A percentile compares a stretch with the other conserved stretches of the same genome.
phyloP scores from a whole-genome alignment of 148 eudicot species.

The Chenopodium formosanum region DNA sequence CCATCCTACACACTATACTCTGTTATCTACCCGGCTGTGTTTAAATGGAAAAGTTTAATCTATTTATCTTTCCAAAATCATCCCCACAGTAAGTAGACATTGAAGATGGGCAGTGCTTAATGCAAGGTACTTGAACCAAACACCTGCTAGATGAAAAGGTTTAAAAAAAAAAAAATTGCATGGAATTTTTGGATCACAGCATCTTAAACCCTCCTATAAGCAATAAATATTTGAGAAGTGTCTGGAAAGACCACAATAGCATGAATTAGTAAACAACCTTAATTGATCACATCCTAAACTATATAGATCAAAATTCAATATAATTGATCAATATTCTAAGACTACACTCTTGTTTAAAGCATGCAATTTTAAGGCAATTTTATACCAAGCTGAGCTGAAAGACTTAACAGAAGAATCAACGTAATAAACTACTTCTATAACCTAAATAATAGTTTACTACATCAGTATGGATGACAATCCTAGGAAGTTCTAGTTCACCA shows the following conservation, averaged over 20 bases:
- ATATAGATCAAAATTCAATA: no score
- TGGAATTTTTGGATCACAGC: no score
- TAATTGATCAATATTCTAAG: background rate
- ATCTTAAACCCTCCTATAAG: background rate
- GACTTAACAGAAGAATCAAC: background rate
- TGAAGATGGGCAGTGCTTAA: background rate
- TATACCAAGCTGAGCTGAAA: background rate
- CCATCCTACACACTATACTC: background rate
- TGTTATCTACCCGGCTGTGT: background rate
- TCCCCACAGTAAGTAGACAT: background rate
- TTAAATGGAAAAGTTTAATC: no score
- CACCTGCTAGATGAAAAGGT: no score
- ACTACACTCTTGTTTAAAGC: background rate
- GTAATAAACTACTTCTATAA: no score
- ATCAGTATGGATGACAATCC: background rate
- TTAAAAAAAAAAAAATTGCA: no score
- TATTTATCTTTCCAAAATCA: background rate
- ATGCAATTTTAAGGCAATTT: no score
- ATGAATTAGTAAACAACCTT: background rate
- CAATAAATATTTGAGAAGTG: background rate
- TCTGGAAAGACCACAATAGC: no score
- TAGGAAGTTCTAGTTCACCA: background rate
- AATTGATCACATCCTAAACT: no score
- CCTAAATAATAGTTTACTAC: background rate
- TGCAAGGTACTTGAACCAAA: no score